Evolutionary conservation across 352 stramenopile genomes (phyloP).

Genomic region (Thraustotheca clavata): DNA sequence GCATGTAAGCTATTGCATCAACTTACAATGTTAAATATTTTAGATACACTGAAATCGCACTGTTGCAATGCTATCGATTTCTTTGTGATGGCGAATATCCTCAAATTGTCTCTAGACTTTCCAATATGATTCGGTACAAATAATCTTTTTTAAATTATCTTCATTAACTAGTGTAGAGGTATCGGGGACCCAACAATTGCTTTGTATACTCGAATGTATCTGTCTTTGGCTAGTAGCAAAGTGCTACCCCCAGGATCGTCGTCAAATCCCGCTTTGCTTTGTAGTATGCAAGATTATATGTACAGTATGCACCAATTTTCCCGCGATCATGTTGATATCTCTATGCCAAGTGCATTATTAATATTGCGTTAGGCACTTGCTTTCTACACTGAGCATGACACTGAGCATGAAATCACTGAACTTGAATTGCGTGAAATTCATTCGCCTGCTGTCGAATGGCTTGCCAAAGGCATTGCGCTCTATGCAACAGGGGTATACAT

Average conservation of each 20-base stretch:
- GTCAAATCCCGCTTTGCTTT: slow-evolving; percentile 45
- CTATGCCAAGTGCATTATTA: no score
- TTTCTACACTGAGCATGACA: slow-evolving; percentile 28
- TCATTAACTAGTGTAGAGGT: slow-evolving; percentile 38
- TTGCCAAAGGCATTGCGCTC: slow-evolving; percentile 60
- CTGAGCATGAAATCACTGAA: slow-evolving; percentile 41
- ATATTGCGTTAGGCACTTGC: neutral
- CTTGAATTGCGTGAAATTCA: slow-evolving; percentile 68
- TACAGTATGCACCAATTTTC: slow-evolving; percentile 75
- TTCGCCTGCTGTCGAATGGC: slow-evolving; percentile 80
- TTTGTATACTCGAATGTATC: slow-evolving; percentile 77
- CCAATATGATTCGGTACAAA: slow-evolving; percentile 82
- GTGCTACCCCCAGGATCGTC: slow-evolving; percentile 31
- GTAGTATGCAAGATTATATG: slow-evolving; percentile 84
- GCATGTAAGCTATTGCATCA: slow-evolving; percentile 75
- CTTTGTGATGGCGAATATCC: slow-evolving; percentile 84
- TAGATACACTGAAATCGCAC: slow-evolving; percentile 82
- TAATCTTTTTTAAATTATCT: slow-evolving; percentile 15
- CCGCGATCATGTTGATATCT: slow-evolving; percentile 41
- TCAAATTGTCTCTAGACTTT: slow-evolving; percentile 69
- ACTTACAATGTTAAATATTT: neutral
- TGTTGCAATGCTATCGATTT: slow-evolving; percentile 86
- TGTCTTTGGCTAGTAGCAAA: slow-evolving; percentile 60
- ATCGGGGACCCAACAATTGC: slow-evolving; percentile 83
- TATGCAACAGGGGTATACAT: slow-evolving; percentile 27